Percentiles rank a stretch among this genome's conserved stretches.
These are phyloP conservation scores for Populus hybrid DNA, from an alignment of 441 rosid species.

Conservation along the genomic window DNA sequence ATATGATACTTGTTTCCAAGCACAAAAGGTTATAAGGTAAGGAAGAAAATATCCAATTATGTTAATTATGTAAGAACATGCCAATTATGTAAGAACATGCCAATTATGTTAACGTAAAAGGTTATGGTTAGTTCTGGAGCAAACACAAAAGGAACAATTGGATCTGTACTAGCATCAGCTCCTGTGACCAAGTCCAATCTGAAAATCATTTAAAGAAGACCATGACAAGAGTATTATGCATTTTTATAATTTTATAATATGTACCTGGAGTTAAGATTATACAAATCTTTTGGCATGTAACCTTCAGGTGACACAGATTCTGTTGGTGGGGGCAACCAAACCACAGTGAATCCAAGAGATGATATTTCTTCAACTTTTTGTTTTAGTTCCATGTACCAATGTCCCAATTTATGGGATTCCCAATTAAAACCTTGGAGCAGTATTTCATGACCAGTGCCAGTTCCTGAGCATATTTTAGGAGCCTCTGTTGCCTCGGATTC, in stretches of 20 bases:
- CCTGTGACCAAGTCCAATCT: not conserved
- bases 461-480: conserved; percentile 58
- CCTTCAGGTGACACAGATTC: conserved; percentile 99
- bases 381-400: conserved; percentile 80
- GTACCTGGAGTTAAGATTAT: conserved; percentile 89
- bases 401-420: conserved; percentile 93
- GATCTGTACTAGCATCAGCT: not conserved
- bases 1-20: not conserved
- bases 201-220: not conserved
- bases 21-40: not conserved
- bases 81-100: not conserved
- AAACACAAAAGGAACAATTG: not conserved
- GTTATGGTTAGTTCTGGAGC: not conserved
- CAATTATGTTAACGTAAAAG: not conserved
- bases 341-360: conserved; percentile 75
- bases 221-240: not conserved
- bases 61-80: not conserved
- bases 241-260: conserved; percentile 2
- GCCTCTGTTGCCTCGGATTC: conserved; percentile 39
- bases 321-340: conserved; percentile 97
- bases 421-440: conserved; percentile 95
- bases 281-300: conserved; percentile 94
- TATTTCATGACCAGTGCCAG: conserved; percentile 86
- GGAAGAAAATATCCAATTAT: not conserved
- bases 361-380: conserved; percentile 65